Conservation (phyloP, 495 filamentous ascomycete genomes). For the Hypoxylon fuscum region DNA sequence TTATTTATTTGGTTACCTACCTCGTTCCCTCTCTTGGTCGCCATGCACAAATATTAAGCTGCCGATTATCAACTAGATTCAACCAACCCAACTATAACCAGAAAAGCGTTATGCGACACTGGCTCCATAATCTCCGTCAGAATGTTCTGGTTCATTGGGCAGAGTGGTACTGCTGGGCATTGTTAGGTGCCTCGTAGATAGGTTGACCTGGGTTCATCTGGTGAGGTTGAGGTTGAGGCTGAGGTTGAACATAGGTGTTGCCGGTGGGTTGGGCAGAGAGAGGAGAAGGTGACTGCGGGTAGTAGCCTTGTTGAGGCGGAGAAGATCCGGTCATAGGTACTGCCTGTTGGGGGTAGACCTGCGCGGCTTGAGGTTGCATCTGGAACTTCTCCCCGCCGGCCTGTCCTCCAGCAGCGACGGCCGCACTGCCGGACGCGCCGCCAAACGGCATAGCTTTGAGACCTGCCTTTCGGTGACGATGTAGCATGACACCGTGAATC, state of each 20-base stretch:
- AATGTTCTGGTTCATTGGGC: not conserved
- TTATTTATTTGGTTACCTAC: too few relatives aligned
- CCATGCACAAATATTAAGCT: too few relatives aligned
- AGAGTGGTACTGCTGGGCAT: slow-evolving; percentile 17
- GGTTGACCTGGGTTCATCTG: slow-evolving; percentile 24
- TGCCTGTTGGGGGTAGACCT: slow-evolving; percentile 36
- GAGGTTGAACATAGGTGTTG: slow-evolving; percentile 27
- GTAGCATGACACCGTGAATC: slow-evolving; percentile 50
- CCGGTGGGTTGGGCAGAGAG: slow-evolving; percentile 33
- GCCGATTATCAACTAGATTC: too few relatives aligned
- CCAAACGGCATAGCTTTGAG: slow-evolving; percentile 48
- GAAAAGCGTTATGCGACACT: not conserved
- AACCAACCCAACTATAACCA: not conserved
- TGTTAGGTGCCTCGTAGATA: slow-evolving; percentile 24
- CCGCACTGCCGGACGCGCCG: not conserved
- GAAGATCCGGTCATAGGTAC: slow-evolving; percentile 3
- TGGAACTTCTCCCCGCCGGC: slow-evolving; percentile 29
- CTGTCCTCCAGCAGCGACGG: not conserved
- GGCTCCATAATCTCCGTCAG: not conserved
- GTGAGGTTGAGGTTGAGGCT: slow-evolving; percentile 37
- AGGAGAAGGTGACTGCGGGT: slow-evolving; percentile 37
- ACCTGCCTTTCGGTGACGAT: slow-evolving; percentile 57
- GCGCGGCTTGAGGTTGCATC: slow-evolving; percentile 35
- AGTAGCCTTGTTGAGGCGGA: slow-evolving; percentile 22
- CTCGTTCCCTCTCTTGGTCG: too few relatives aligned